A percentile compares a stretch with the other conserved stretches of the same genome.
These are phyloP conservation scores for Chimonanthus praecox DNA, from an alignment of 164 flowering plant species.

Conservation along the genomic window DNA sequence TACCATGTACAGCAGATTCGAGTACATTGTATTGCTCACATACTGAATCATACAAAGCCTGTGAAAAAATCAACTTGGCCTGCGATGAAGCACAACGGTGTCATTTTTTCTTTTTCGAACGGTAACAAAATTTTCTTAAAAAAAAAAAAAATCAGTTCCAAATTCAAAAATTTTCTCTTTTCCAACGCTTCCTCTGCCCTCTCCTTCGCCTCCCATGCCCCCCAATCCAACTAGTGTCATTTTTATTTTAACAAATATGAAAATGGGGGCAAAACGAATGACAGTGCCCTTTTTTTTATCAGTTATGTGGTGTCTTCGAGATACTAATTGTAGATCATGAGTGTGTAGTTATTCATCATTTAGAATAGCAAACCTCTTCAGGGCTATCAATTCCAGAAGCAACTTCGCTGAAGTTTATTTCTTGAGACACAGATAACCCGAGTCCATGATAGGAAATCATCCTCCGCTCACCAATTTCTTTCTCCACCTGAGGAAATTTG, in stretches of 20 bases:
- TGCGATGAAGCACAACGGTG: constrained; percentile 22
- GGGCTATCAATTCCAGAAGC: constrained; percentile 32
- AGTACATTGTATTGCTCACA: constrained; percentile 68
- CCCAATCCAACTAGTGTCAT: too few relatives aligned
- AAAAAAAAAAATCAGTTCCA: too few relatives aligned
- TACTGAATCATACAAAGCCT: constrained; percentile 55
- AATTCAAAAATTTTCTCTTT: too few relatives aligned
- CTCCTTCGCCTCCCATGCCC: too few relatives aligned
- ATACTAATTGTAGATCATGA: too few relatives aligned
- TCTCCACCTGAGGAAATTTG: constrained; percentile 58
- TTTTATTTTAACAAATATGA: too few relatives aligned
- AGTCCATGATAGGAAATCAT: constrained; percentile 66
- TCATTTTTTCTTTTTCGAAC: not conserved
- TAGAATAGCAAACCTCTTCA: constrained; percentile 53
- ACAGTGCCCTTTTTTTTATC: too few relatives aligned
- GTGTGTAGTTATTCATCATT: too few relatives aligned
- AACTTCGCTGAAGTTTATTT: constrained; percentile 45
- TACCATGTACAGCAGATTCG: constrained; percentile 76
- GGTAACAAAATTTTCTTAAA: too few relatives aligned
- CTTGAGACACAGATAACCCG: constrained; percentile 72
- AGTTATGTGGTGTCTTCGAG: too few relatives aligned
- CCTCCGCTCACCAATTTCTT: constrained; percentile 88
- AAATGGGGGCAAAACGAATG: too few relatives aligned
- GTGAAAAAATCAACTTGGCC: constrained; percentile 61
- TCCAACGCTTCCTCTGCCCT: too few relatives aligned